Conservation (phyloP, 768 basidiomycete species). For the Tulasnella sp. region DNA sequence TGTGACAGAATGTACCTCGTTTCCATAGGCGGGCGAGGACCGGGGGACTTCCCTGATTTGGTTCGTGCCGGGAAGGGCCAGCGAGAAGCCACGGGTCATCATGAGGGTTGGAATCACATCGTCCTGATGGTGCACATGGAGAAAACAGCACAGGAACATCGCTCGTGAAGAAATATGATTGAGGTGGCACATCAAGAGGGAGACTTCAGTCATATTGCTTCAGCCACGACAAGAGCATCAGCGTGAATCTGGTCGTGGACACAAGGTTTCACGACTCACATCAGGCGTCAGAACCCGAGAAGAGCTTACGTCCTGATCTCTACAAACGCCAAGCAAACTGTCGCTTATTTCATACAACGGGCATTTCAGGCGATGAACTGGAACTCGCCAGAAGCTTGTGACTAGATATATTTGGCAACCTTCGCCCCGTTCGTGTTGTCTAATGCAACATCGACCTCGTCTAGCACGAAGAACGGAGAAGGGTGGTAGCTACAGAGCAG, state of each 20-base stretch:
- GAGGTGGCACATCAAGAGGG: no score
- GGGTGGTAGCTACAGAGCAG: constrained; percentile 73
- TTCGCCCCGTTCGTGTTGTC: constrained; percentile 98
- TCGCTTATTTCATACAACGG: constrained; percentile 87
- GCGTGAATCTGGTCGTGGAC: no score
- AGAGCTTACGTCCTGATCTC: constrained; percentile 91
- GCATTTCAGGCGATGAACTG: constrained; percentile 96
- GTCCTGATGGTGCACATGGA: no score
- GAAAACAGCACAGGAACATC: no score
- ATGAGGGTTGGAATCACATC: neutral
- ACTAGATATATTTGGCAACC: constrained; percentile 86
- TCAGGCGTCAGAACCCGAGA: constrained; percentile 89
- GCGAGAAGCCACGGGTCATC: neutral
- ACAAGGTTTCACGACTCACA: constrained; percentile 15
- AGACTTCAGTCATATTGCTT: neutral
- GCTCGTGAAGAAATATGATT: no score
- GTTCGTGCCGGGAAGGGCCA: no score
- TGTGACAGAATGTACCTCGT: no score
- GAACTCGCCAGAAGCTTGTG: constrained; percentile 77
- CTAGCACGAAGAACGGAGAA: constrained; percentile 96
- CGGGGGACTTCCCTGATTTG: no score
- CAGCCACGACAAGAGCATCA: neutral
- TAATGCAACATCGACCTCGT: constrained; percentile 95
- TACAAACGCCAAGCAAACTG: constrained; percentile 88
- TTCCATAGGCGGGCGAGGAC: neutral